Evolutionary conservation across 2,329 filamentous ascomycete genomes (phyloP), one percentile per base, ranked within the genome.

Genomic region (Calonectria pseudoturangicola): DNA sequence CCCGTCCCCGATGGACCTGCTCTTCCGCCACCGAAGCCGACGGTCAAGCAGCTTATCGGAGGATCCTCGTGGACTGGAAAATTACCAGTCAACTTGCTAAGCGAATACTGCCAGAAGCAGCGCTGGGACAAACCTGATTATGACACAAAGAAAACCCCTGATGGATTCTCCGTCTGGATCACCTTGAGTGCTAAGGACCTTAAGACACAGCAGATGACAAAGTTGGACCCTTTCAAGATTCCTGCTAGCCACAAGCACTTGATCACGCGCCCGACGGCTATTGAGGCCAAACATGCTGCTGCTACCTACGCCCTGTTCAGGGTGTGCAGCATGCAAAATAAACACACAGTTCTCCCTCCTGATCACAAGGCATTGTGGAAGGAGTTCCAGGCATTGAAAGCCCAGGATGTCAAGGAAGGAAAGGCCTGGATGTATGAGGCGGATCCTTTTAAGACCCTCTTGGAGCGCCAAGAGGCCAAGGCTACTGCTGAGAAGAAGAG

Each of bases 31-130:
- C 89, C 89, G 0, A 91, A 92, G 77, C 91, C 90, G 16, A 92
- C 92, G 2, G 89, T 90, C 54, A 93, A 93, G 84, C 95, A 97
- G 78, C 87, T 99, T 76, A 98, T 99, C 81, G 97, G 95, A 50
- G 97, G 97, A 62, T 92, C 95, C 71, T 98, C 95, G 78, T 99
- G 97, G 97, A 99, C 97, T 0, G 97, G 97, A 48, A 99, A 99
- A 83, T 87, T 99, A 39, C 97, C 97, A 1, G 94, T 98, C 75
- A 98, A 98, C 82, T 89, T 98, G 79, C 90, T 98, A 75, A 95
- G 94, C 43, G 97, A 98, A 87, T 94, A 98, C 85, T 98, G 96
- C 80, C 95, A 98, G 85, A 97, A 96, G 84, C 94, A 98, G 83
- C 95, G 95, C 82, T 99, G 97, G 97, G 94, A 95, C 76, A 96